Evolutionary conservation across 805 yeast species (phyloP).

Genomic region (Diddensiella transvaalensis): DNA sequence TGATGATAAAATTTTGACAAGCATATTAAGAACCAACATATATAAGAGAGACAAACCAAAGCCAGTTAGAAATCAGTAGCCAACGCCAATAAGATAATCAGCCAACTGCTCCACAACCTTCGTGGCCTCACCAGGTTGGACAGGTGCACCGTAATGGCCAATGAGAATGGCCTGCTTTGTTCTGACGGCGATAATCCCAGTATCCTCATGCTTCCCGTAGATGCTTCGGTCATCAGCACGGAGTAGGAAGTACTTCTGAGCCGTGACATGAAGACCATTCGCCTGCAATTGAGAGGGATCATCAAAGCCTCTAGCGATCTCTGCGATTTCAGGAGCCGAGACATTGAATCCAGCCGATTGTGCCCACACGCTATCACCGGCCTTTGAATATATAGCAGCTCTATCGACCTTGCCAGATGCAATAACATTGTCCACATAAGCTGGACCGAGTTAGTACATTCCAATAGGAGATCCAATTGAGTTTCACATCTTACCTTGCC

Average conservation of each 20-base stretch:
- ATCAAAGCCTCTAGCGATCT: constrained; percentile 73
- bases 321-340: constrained; percentile 65
- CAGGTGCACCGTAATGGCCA: constrained; percentile 84
- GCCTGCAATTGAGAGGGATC: constrained; percentile 78
- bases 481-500: constrained; percentile 30
- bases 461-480: neutral
- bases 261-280: constrained; percentile 79
- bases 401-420: constrained; percentile 85
- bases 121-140: constrained; percentile 93
- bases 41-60: neutral
- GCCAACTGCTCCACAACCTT: constrained; percentile 93
- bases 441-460: constrained; percentile 38
- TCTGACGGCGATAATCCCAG: constrained; percentile 87
- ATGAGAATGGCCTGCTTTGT: constrained; percentile 88
- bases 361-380: constrained; percentile 96
- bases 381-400: constrained; percentile 90
- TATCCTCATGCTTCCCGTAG: constrained; percentile 85
- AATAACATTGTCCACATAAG: constrained; percentile 90
- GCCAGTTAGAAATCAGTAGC: constrained; percentile 47
- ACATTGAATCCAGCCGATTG: constrained; percentile 64
- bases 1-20: neutral
- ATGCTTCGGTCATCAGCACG: constrained; percentile 90
- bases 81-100: constrained; percentile 85
- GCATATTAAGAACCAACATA: too few relatives aligned
- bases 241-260: constrained; percentile 81